phyloP scores from a whole-genome alignment of 768 basidiomycete species.

The Rhizopogon vesiculosus region DNA sequence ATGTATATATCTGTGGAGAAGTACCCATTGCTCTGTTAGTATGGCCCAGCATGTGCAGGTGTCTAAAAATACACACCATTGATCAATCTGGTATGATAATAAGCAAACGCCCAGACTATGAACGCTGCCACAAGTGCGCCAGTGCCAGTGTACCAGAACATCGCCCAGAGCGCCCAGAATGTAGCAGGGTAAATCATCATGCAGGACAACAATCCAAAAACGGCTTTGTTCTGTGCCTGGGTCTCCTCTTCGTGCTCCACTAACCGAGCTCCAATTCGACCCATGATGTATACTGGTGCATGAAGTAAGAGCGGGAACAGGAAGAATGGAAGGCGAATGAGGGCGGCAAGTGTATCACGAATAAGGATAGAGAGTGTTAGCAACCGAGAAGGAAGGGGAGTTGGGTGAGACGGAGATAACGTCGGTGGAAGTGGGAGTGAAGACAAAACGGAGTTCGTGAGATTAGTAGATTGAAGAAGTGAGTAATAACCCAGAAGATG shows the following conservation, averaged over 20 bases:
- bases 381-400: conserved; percentile 75
- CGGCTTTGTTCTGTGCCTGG: conserved; percentile 95
- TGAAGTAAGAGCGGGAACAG: conserved; percentile 80
- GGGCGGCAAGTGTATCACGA: conserved; percentile 66
- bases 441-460: conserved; percentile 83
- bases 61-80: conserved; percentile 53
- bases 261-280: conserved; percentile 65
- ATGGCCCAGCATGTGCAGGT: neutral
- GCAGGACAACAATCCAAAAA: conserved; percentile 75
- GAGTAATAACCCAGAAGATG: conserved; percentile 86
- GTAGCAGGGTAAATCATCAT: conserved; percentile 75
- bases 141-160: conserved; percentile 68
- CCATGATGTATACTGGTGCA: conserved; percentile 81
- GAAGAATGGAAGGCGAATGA: conserved; percentile 85
- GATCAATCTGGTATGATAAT: conserved; percentile 83
- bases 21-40: neutral
- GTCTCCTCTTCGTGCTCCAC: conserved; percentile 89
- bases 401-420: conserved; percentile 73
- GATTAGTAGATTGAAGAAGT: conserved; percentile 71
- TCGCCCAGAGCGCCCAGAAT: conserved; percentile 83
- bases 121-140: conserved; percentile 70
- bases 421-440: conserved; percentile 80
- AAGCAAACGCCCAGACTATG: conserved; percentile 71
- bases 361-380: conserved; percentile 74
- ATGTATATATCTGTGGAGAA: conserved; percentile 61